These are phyloP conservation scores for Corymbia citriodora DNA, from an alignment of 441 rosid genomes.

Conservation along the genomic window DNA sequence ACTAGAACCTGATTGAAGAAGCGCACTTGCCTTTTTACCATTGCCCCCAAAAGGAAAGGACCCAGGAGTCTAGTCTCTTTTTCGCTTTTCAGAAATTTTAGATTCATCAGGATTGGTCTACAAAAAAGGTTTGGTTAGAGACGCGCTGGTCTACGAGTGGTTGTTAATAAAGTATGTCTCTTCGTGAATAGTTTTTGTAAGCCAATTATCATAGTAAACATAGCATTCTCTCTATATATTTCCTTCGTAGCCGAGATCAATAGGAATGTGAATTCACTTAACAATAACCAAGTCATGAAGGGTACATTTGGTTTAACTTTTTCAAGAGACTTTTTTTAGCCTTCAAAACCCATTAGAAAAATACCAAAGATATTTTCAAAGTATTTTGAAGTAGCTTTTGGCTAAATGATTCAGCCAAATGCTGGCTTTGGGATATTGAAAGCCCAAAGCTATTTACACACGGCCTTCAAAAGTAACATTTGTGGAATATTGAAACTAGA, in stretches of 20 bases:
- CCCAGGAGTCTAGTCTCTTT: not conserved
- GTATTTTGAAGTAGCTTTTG: too few relatives aligned
- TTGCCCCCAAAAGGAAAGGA: not conserved
- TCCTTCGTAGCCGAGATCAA: not conserved
- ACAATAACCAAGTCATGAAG: not conserved
- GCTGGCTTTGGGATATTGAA: too few relatives aligned
- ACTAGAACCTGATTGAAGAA: not conserved
- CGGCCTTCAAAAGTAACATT: too few relatives aligned
- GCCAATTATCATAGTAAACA: not conserved
- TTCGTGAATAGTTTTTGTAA: not conserved
- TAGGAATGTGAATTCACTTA: not conserved
- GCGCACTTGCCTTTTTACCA: not conserved
- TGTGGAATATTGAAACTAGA: too few relatives aligned
- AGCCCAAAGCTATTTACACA: too few relatives aligned
- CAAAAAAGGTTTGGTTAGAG: not conserved
- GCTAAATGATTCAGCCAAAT: too few relatives aligned
- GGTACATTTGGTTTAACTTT: too few relatives aligned
- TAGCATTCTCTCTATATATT: not conserved
- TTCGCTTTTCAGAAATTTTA: not conserved
- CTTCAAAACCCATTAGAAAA: too few relatives aligned
- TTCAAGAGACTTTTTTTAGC: too few relatives aligned
- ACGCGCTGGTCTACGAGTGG: not conserved
- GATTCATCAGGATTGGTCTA: not conserved
- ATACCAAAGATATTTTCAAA: too few relatives aligned
- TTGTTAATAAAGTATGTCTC: not conserved